Conservation (phyloP, 2,329 filamentous ascomycete genomes). For the Pseudogymnoascus verrucosus region DNA sequence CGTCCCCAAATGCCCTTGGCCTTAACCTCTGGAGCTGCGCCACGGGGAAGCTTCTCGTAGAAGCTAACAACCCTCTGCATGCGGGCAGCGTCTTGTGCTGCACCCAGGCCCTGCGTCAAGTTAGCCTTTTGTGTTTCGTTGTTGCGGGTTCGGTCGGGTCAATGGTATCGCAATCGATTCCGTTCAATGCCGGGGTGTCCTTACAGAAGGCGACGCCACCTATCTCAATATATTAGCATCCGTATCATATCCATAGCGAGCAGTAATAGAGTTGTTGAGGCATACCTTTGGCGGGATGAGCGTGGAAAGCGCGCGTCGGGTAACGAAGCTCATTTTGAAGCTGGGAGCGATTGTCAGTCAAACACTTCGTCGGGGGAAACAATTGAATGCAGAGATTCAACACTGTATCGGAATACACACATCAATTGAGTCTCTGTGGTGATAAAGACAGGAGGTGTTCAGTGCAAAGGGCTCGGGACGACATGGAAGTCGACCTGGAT, state of each 20-base stretch:
- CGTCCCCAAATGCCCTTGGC: slow-evolving; percentile 73
- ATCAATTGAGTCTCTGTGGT: slow-evolving; percentile 24
- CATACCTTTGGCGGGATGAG: slow-evolving; percentile 97
- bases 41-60: slow-evolving; percentile 97
- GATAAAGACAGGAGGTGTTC: slow-evolving; percentile 17
- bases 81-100: slow-evolving; percentile 88
- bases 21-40: slow-evolving; percentile 76
- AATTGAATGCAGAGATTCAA: neutral
- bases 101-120: slow-evolving; percentile 72
- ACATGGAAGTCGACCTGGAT: slow-evolving; percentile 13
- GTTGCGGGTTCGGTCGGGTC: slow-evolving; percentile 7
- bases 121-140: slow-evolving; percentile 21
- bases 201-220: slow-evolving; percentile 31
- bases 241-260: neutral
- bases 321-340: slow-evolving; percentile 83
- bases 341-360: slow-evolving; percentile 24
- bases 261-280: slow-evolving; percentile 13
- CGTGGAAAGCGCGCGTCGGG: slow-evolving; percentile 88
- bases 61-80: slow-evolving; percentile 98
- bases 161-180: slow-evolving; percentile 7
- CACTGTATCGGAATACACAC: slow-evolving; percentile 16
- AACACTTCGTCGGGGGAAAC: slow-evolving; percentile 17
- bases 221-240: slow-evolving; percentile 16
- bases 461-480: slow-evolving; percentile 13
- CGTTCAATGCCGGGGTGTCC: slow-evolving; percentile 12